A percentile compares a stretch with the other conserved stretches of the same genome.
Conservation (phyloP, 805 yeast species). For the Zygotorulaspora danielsina region DNA sequence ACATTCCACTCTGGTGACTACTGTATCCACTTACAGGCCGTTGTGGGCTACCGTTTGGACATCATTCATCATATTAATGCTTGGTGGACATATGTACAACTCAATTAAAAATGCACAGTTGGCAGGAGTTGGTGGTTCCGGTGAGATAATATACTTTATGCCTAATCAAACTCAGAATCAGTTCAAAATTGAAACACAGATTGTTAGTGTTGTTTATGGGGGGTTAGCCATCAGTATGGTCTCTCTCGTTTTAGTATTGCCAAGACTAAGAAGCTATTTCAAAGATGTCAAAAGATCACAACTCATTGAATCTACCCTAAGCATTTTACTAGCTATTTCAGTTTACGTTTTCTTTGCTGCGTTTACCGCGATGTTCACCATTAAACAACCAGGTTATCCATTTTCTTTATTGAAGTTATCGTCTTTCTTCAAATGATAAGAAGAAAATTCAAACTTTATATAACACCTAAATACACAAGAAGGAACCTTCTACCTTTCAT, state of each 20-base stretch:
- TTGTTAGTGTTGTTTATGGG: conserved; percentile 71
- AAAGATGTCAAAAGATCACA: conserved; percentile 37
- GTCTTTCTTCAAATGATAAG: conserved; percentile 15
- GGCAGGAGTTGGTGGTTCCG: conserved; percentile 41
- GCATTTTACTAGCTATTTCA: conserved; percentile 45
- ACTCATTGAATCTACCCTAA: conserved; percentile 26
- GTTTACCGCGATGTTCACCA: conserved; percentile 58
- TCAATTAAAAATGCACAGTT: conserved; percentile 67
- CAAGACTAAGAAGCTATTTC: conserved; percentile 31
- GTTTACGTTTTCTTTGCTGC: conserved; percentile 59
- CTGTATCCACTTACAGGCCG: conserved; percentile 46
- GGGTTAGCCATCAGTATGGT: conserved; percentile 57
- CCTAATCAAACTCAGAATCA: conserved; percentile 69
- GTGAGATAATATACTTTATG: conserved; percentile 48
- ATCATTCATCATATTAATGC: conserved; percentile 67
- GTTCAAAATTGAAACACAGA: conserved; percentile 84
- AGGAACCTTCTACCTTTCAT: background rate
- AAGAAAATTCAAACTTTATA: background rate
- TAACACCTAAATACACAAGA: background rate
- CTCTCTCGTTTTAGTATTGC: conserved; percentile 54
- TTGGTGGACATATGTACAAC: conserved; percentile 91
- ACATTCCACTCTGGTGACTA: conserved; percentile 35
- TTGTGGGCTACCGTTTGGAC: conserved; percentile 67
- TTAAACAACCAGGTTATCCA: conserved; percentile 77
- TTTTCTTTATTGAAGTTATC: conserved; percentile 47